Evolutionary conservation across 345 rosid species (phyloP), one percentile per base, ranked within the genome.

Genomic region (Brassica rapa): DNA sequence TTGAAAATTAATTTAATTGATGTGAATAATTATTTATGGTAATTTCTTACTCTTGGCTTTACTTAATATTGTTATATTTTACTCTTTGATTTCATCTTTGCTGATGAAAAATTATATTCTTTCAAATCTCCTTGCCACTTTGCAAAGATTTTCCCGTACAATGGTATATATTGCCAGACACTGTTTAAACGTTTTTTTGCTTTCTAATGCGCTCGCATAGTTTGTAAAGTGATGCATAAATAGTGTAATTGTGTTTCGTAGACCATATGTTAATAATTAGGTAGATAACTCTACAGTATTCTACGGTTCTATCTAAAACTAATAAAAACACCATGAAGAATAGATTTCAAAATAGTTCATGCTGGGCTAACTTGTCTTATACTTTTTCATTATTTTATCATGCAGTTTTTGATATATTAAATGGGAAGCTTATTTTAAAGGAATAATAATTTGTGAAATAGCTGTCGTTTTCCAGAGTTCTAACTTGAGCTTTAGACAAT

Each of bases 41-140:
- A 68, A 79, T 35, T n/a, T 33, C 0, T 53, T 24, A 43, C 5
- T 53, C 16, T 66, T 51, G 4, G 25, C 27, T 62, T 73, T n/a
- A 51, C 29, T 29, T 29, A 33, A 25, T 35, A 62, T 35, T 59
- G 11, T 60, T 3, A 11, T 32, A 73, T 37, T 7, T 16, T 46
- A 56, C 60, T 71, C 25, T 51, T 70, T 53, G 71, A 29, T 77
- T 19, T 73, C 9, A 57, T 46, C 1, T 68, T 53, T 74, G 23
- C 51, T 39, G 60, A 55, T 39, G 8, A 68, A 60, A 61, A 62
- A 62, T 73, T 63, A 63, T 70, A 74, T 80, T 74, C 79, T 62
- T 69, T 55, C 66, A 74, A 69, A 73, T 68, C 79, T 68, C 14
- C 24, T 49, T 24, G 39, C 33, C 5, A 14, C 70, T 69, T 74